phyloP scores from a whole-genome alignment of 2,329 filamentous ascomycete genomes.

The Pseudogymnoascus sp. region DNA sequence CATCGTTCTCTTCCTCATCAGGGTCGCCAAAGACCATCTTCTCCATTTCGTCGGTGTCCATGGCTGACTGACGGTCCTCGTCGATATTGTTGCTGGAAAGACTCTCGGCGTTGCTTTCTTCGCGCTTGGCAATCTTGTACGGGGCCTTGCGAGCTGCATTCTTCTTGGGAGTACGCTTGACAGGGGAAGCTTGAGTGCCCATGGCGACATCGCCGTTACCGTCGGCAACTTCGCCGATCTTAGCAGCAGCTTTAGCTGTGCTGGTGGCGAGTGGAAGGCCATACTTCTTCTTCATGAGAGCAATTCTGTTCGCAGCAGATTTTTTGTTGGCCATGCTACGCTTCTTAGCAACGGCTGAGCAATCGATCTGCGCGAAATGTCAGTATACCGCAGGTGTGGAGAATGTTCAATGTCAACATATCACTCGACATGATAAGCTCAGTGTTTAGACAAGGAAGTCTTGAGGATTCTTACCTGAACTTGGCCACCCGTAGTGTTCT shows the following conservation, averaged over 20 bases:
- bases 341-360: slow-evolving; percentile 17
- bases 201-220: slow-evolving; percentile 8
- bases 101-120: background rate
- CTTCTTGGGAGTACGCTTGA: slow-evolving; percentile 10
- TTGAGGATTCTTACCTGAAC: slow-evolving; percentile 18
- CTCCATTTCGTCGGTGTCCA: background rate
- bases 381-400: background rate
- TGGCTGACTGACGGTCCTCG: background rate
- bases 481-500: slow-evolving; percentile 20
- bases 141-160: slow-evolving; percentile 12
- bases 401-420: background rate
- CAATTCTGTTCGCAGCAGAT: slow-evolving; percentile 23
- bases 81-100: background rate
- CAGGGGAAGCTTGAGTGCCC: background rate
- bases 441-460: background rate
- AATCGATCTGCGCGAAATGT: slow-evolving; percentile 20
- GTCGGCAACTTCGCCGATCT: background rate
- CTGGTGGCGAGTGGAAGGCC: slow-evolving; percentile 16
- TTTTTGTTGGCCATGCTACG: slow-evolving; percentile 19
- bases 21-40: background rate
- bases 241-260: background rate
- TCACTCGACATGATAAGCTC: background rate
- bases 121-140: slow-evolving; percentile 13
- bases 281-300: slow-evolving; percentile 24
- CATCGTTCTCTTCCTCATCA: background rate